Conservation (phyloP, 169 alveolate genomes). For the Sarcocystis neurona region DNA sequence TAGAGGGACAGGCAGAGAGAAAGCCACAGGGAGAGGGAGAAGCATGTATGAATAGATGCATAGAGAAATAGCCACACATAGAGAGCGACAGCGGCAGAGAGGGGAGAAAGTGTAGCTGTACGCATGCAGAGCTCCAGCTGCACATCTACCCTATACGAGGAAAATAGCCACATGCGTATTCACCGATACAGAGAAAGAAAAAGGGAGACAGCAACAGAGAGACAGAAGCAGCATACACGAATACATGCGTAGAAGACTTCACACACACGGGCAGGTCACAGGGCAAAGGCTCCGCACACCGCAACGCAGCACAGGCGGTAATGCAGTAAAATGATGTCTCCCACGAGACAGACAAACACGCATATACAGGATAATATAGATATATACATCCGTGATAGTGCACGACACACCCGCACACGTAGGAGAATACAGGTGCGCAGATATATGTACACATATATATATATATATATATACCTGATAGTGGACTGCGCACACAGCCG, state of each 20-base stretch:
- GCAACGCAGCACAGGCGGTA: too few relatives aligned
- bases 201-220: too few relatives aligned
- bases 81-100: neutral
- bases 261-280: too few relatives aligned
- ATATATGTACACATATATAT: neutral
- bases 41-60: neutral
- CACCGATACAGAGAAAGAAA: too few relatives aligned
- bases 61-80: neutral
- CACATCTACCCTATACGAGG: too few relatives aligned
- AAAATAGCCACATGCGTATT: too few relatives aligned
- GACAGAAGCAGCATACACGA: too few relatives aligned
- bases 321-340: too few relatives aligned
- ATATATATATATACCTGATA: neutral
- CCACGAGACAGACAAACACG: neutral
- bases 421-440: neutral
- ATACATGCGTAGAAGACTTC: too few relatives aligned
- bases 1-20: neutral
- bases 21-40: neutral
- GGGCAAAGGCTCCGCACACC: too few relatives aligned
- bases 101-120: too few relatives aligned
- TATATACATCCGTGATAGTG: neutral
- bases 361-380: neutral
- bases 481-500: neutral
- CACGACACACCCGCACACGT: neutral
- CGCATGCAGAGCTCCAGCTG: too few relatives aligned